A percentile compares a stretch with the other conserved stretches of the same genome.
Evolutionary conservation across 2,329 filamentous ascomycete genomes (phyloP).

Genomic region (Talaromyces sp.): DNA sequence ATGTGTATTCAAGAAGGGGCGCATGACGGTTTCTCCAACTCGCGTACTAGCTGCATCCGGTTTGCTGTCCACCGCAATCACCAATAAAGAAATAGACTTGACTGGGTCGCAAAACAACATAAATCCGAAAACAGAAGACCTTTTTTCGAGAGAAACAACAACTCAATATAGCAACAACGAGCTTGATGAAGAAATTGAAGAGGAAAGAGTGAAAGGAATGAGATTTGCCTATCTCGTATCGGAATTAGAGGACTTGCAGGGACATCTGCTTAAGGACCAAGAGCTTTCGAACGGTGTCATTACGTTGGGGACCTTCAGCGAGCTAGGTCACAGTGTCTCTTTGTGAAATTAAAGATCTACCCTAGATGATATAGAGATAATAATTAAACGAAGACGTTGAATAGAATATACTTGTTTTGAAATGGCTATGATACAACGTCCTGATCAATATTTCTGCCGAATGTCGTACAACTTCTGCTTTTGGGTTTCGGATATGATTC

Average conservation of each 20-base stretch:
- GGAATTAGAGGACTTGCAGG: conserved; percentile 14
- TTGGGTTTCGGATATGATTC: not conserved
- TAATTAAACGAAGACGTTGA: not conserved
- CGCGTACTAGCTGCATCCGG: conserved; percentile 9
- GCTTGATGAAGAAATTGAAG: conserved; percentile 5
- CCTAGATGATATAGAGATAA: not conserved
- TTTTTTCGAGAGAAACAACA: not conserved
- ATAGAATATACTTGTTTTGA: not conserved
- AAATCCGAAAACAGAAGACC: not conserved
- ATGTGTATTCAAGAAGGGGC: conserved; percentile 20
- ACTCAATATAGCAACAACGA: not conserved
- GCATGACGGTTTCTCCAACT: conserved; percentile 25
- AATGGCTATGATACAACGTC: not conserved
- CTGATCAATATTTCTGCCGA: not conserved
- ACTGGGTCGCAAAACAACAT: not conserved
- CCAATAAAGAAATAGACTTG: conserved; percentile 2
- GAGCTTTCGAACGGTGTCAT: conserved; percentile 13
- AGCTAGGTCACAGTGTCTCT: conserved; percentile 2
- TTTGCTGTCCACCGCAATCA: conserved; percentile 4
- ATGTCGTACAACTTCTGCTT: not conserved
- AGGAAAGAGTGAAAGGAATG: conserved; percentile 1
- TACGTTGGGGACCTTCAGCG: conserved; percentile 10
- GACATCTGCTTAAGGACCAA: conserved; percentile 8
- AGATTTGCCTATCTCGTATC: conserved; percentile 11
- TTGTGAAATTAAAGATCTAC: not conserved